Conservation (phyloP, 495 filamentous ascomycete genomes). For the Penicilliopsis zonata region DNA sequence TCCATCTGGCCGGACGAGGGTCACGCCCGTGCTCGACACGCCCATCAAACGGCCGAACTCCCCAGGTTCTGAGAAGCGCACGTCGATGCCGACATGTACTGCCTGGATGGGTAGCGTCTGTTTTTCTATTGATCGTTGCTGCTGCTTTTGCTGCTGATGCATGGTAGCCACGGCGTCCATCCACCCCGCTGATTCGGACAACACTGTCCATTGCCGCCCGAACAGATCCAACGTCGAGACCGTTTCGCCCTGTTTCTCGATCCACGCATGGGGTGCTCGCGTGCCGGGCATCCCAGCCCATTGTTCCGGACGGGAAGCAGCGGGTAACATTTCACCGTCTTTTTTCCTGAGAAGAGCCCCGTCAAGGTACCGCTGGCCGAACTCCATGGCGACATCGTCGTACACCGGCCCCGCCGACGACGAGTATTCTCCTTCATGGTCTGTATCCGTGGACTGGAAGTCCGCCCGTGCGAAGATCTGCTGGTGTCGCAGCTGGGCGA, state of each 20-base stretch:
- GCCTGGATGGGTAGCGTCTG: slow-evolving; percentile 2
- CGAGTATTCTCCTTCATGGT: too few species aligned
- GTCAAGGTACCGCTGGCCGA: slow-evolving; percentile 12
- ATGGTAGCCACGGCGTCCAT: slow-evolving; percentile 2
- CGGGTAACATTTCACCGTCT: slow-evolving; percentile 4
- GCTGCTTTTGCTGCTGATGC: not conserved
- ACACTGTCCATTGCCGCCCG: slow-evolving; percentile 8
- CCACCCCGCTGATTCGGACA: slow-evolving; percentile 8
- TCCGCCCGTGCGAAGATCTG: not conserved
- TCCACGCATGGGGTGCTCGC: slow-evolving; percentile 15
- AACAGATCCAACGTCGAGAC: slow-evolving; percentile 11
- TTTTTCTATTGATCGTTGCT: too few species aligned
- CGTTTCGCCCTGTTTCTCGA: slow-evolving; percentile 4
- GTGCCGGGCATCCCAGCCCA: slow-evolving; percentile 18
- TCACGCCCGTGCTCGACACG: slow-evolving; percentile 10
- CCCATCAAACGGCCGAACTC: slow-evolving; percentile 7
- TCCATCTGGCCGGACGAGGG: slow-evolving; percentile 17
- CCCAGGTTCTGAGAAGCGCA: slow-evolving; percentile 1
- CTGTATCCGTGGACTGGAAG: not conserved
- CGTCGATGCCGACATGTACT: slow-evolving; percentile 7
- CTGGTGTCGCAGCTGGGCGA: slow-evolving; percentile 10
- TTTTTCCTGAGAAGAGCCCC: slow-evolving; percentile 5
- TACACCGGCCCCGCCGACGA: slow-evolving; percentile 1
- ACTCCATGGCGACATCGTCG: slow-evolving; percentile 17
- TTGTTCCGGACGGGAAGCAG: slow-evolving; percentile 14